Evolutionary conservation across 2,329 filamentous ascomycete species (phyloP), one percentile per base, ranked within the genome.

Genomic region (Aspergillus brunneoviolaceus): DNA sequence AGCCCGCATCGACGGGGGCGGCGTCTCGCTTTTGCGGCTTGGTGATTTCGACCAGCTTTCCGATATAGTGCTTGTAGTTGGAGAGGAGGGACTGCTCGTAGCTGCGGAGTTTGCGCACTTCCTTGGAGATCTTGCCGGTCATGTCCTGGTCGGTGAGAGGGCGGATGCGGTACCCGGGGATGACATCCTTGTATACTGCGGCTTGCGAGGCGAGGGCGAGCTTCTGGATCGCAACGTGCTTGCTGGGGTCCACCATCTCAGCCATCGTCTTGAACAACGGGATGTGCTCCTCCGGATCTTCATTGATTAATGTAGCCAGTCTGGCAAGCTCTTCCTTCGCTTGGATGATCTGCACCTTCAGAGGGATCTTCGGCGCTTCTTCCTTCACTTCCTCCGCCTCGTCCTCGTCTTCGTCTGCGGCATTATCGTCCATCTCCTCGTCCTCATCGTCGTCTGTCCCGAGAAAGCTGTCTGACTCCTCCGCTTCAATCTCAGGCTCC

Each of bases 121-220:
- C 95, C 74, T 96, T 97, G 5, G 93, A 96, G 1, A 98, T 80
- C 74, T 96, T 96, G 64, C 88, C 88, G 60, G 85, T 84, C 71
- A 89, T 83, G 49, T 89, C 87, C 33, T 92, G 89, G 61, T 96
- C 91, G 0, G 84, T 82, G 4, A 92, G 80, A 1, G 92, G 90
- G 19, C 95, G 88, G 80, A 99, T 98, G 62, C 95, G 85, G 75
- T 99, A 99, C 23, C 95, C 95, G 0, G 95, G 95, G 60, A 99
- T 98, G 51, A 97, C 85, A 76, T 98, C 95, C 75, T 94, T 96
- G 82, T 94, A 99, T 12, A 98, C 87, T 0, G 93, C 86, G 73
- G 95, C 84, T 76, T 97, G 93, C 23, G 95, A 92, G 51, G 89
- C 90, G 64, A 99, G 80, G 6, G 90, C 88, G 62, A 99, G 83